Evolutionary conservation across 73 alveolate species (phyloP).

Genomic region (Urostyla sp.): DNA sequence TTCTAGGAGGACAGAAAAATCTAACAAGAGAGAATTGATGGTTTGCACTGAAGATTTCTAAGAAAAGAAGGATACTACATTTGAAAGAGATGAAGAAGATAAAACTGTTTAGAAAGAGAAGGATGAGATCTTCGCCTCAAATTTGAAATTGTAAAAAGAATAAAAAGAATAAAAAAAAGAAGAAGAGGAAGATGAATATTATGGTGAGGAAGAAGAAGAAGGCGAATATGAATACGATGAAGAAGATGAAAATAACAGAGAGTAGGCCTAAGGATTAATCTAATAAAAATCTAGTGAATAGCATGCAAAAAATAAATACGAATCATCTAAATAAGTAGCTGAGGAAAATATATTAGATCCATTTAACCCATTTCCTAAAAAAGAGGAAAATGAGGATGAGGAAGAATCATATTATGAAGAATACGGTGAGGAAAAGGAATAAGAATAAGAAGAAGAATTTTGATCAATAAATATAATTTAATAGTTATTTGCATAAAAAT

Average conservation of each 20-base stretch:
- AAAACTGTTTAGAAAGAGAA: background rate
- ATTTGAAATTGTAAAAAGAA: slow-evolving; percentile 1
- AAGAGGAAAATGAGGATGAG: slow-evolving; percentile 6
- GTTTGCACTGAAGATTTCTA: background rate
- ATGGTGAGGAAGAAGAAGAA: slow-evolving; percentile 20
- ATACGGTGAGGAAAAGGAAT: slow-evolving; percentile 2
- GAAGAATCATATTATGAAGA: background rate
- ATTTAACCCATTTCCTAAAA: slow-evolving; percentile 20
- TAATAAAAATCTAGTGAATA: background rate
- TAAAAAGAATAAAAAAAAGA: background rate
- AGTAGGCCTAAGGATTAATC: background rate
- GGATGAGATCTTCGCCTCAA: background rate
- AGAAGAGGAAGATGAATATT: background rate
- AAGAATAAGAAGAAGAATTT: slow-evolving; percentile 34
- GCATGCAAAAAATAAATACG: background rate
- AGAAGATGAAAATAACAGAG: slow-evolving; percentile 23
- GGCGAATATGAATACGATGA: slow-evolving; percentile 5
- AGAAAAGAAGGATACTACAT: background rate
- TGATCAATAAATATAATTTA: no score
- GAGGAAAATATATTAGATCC: slow-evolving; percentile 15
- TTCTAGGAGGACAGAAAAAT: no score
- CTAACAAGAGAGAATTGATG: background rate
- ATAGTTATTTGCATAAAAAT: no score
- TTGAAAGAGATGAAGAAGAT: background rate
- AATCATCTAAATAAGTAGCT: background rate